Evolutionary conservation across 1,139 yeast genomes (phyloP).

Genomic region (Yamadazyma atlantica): DNA sequence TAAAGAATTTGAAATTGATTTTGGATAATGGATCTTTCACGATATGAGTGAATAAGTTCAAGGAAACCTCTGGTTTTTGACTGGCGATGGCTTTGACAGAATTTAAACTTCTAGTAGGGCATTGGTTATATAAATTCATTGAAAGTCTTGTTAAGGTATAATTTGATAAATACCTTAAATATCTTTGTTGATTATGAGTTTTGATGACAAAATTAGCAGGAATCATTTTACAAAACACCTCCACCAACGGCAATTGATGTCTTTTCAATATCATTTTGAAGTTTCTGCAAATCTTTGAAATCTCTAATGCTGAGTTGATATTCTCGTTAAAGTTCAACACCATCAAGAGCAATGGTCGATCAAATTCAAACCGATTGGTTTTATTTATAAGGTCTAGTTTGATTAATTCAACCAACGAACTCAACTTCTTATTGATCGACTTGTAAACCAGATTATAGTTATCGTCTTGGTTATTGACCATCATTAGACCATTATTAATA

Average conservation of each 20-base stretch:
- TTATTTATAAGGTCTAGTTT: slow-evolving; percentile 43
- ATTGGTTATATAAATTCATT: slow-evolving; percentile 61
- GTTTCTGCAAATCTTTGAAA: slow-evolving; percentile 47
- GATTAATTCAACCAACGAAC: slow-evolving; percentile 34
- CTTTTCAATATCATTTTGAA: slow-evolving; percentile 43
- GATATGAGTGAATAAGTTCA: slow-evolving; percentile 38
- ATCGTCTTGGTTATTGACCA: slow-evolving; percentile 21
- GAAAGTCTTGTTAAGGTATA: slow-evolving; percentile 50
- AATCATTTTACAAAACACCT: slow-evolving; percentile 54
- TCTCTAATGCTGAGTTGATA: slow-evolving; percentile 46
- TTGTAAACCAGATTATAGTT: slow-evolving; percentile 28
- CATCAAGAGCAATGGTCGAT: slow-evolving; percentile 46
- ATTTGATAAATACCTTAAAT: slow-evolving; percentile 48
- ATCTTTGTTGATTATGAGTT: slow-evolving; percentile 29
- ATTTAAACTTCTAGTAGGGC: slow-evolving; percentile 31
- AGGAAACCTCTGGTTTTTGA: slow-evolving; percentile 7
- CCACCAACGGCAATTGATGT: slow-evolving; percentile 44
- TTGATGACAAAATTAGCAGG: slow-evolving; percentile 54
- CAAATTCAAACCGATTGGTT: slow-evolving; percentile 42
- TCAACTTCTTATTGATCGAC: slow-evolving; percentile 29
- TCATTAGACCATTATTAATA: slow-evolving; percentile 34
- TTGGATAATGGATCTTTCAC: slow-evolving; percentile 47
- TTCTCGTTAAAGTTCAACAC: slow-evolving; percentile 47
- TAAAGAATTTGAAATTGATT: slow-evolving; percentile 53
- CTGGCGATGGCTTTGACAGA: slow-evolving; percentile 6